Evolutionary conservation across 73 alveolate genomes (phyloP).

Genomic region (Paramecium sexaurelia): DNA sequence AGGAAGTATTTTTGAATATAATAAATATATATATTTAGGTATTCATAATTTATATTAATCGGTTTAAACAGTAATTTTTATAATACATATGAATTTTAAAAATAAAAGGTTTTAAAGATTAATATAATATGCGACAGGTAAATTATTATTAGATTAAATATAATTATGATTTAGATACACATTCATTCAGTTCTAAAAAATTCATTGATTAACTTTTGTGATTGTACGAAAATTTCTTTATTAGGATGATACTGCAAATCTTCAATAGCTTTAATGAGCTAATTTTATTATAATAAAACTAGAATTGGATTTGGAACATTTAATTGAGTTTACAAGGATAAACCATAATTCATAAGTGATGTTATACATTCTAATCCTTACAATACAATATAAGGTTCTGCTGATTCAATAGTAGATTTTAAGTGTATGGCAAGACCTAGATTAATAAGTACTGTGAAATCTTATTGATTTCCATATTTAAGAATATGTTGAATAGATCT

Average conservation of each 20-base stretch:
- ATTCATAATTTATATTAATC: not conserved
- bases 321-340: not conserved
- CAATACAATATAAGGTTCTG: not conserved
- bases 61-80: not conserved
- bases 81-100: not conserved
- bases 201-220: not conserved
- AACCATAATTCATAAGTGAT: not conserved
- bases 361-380: slow-evolving; percentile 42
- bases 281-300: not conserved
- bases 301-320: not conserved
- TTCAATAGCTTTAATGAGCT: not conserved
- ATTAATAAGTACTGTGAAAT: not conserved
- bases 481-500: not conserved
- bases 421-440: slow-evolving; percentile 12
- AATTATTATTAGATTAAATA: not conserved
- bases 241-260: slow-evolving; percentile 32
- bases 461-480: slow-evolving; percentile 18
- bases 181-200: slow-evolving; percentile 29
- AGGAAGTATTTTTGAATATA: too few species aligned
- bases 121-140: not conserved
- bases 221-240: not conserved
- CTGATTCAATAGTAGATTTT: not conserved
- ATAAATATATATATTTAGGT: not conserved
- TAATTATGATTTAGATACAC: not conserved
- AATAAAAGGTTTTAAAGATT: not conserved